Conservation (phyloP, 169 alveolate species). For the Neospora caninum region DNA sequence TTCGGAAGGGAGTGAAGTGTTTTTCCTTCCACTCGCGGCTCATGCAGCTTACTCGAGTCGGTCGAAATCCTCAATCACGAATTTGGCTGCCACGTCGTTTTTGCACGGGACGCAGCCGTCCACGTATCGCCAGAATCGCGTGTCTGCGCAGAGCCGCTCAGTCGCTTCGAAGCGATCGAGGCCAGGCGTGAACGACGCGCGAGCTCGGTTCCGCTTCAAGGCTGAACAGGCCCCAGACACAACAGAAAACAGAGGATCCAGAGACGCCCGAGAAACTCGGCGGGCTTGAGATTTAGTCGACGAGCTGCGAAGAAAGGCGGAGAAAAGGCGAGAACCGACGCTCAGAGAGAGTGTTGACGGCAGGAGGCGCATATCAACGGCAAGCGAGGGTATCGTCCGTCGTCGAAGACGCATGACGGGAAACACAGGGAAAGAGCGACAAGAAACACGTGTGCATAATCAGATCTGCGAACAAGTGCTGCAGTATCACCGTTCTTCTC, state of each 20-base stretch:
- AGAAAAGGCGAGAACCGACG: not conserved
- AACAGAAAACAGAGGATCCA: not conserved
- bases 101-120: conserved; percentile 41
- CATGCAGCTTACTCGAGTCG: not conserved
- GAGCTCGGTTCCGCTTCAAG: not conserved
- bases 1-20: too few species aligned
- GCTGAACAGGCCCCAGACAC: not conserved
- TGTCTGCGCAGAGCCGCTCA: conserved; percentile 56
- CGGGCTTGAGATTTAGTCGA: not conserved
- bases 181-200: not conserved
- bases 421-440: too few species aligned
- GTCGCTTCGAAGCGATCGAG: conserved; percentile 52
- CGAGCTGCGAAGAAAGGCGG: not conserved
- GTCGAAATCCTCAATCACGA: not conserved
- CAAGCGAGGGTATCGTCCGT: too few species aligned
- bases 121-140: conserved; percentile 43
- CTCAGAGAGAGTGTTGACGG: too few species aligned
- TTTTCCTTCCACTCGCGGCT: too few species aligned
- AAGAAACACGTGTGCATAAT: too few species aligned
- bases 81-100: conserved; percentile 11
- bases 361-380: too few species aligned
- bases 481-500: too few species aligned
- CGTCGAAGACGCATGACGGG: too few species aligned
- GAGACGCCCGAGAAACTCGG: not conserved
- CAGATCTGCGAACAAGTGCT: too few species aligned